Evolutionary conservation across 768 basidiomycete genomes (phyloP).

Genomic region (Leccinum pellstonianum): DNA sequence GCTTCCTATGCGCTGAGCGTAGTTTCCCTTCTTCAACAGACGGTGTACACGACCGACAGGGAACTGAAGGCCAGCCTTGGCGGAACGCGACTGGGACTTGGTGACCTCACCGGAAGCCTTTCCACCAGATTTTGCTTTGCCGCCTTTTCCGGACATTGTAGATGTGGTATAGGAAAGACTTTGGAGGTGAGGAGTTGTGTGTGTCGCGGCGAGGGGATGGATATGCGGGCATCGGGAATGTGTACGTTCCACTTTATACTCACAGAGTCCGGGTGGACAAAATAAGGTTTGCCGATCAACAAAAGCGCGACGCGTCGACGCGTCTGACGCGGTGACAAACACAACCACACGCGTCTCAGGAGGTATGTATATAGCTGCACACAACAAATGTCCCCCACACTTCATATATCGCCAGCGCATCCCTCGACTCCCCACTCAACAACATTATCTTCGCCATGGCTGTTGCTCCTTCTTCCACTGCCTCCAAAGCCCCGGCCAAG

Average conservation of each 20-base stretch:
- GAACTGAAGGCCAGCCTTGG: slow-evolving; percentile 43
- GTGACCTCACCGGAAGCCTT: slow-evolving; percentile 43
- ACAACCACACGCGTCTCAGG: slow-evolving; percentile 37
- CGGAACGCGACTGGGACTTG: slow-evolving; percentile 39
- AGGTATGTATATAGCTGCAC: slow-evolving; percentile 19
- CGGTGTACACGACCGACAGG: slow-evolving; percentile 65
- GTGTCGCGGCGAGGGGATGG: slow-evolving; percentile 1
- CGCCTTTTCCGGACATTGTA: slow-evolving; percentile 41
- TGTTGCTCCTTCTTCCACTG: slow-evolving; percentile 52
- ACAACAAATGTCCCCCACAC: not conserved
- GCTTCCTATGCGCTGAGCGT: slow-evolving; percentile 54
- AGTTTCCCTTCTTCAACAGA: slow-evolving; percentile 59
- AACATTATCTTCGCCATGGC: slow-evolving; percentile 43
- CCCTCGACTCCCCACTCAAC: slow-evolving; percentile 9
- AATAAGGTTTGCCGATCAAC: slow-evolving; percentile 41
- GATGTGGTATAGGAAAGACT: slow-evolving; percentile 17
- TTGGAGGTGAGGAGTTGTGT: not conserved
- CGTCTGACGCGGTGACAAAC: slow-evolving; percentile 34
- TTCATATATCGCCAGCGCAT: slow-evolving; percentile 19
- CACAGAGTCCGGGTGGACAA: slow-evolving; percentile 7
- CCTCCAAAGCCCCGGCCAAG: slow-evolving; percentile 47
- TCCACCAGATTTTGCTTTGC: slow-evolving; percentile 70
- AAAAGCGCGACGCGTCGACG: slow-evolving; percentile 39
- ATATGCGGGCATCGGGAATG: slow-evolving; percentile 9
- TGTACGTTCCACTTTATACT: slow-evolving; percentile 31